Conservation (phyloP, 345 rosid genomes). For the Toxicodendron radicans region DNA sequence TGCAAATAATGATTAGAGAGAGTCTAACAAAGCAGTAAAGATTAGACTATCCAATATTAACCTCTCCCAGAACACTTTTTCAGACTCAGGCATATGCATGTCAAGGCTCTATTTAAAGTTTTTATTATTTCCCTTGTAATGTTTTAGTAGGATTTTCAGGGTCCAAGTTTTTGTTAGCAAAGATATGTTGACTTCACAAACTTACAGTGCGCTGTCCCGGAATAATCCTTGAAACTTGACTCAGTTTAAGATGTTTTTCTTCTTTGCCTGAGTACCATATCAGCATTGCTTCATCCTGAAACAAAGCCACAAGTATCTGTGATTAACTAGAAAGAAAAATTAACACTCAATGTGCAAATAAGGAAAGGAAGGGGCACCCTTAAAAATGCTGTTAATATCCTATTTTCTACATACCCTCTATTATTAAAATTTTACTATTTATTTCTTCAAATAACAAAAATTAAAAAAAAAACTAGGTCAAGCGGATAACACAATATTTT, state of each 20-base stretch:
- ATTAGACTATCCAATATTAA: neutral
- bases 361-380: no score
- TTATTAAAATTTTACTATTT: no score
- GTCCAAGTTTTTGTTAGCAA: neutral
- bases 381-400: no score
- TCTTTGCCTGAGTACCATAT: slow-evolving; percentile 93
- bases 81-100: slow-evolving; percentile 8
- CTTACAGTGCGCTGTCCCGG: slow-evolving; percentile 98
- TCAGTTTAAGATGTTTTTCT: slow-evolving; percentile 68
- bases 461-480: no score
- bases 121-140: neutral
- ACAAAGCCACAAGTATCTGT: slow-evolving; percentile 15
- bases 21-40: neutral
- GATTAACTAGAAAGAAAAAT: slow-evolving; percentile 12
- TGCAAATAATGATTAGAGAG: neutral
- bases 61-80: neutral
- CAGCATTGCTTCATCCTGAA: slow-evolving; percentile 83
- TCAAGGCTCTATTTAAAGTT: neutral
- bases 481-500: no score
- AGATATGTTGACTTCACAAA: slow-evolving; percentile 20
- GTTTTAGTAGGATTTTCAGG: neutral
- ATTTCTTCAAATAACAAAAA: no score
- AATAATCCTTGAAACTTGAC: slow-evolving; percentile 67
- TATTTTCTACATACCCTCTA: no score
- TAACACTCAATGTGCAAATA: neutral